Percentiles rank a stretch among this genome's conserved stretches.
Evolutionary conservation across 345 rosid species (phyloP).

Genomic region (Noccaea caerulescens): DNA sequence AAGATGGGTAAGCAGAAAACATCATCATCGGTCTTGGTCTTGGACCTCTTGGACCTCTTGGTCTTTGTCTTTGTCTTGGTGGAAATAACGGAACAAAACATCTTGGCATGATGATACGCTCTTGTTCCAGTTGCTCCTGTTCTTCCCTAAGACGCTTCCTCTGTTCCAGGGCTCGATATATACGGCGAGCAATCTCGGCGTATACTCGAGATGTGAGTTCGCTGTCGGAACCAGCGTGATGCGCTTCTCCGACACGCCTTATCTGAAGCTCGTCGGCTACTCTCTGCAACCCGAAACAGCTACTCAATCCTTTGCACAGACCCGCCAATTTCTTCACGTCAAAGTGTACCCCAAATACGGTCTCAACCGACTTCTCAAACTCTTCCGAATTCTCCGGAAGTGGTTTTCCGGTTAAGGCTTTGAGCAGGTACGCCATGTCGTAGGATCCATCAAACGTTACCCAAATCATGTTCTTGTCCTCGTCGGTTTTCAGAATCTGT

Average conservation of each 20-base stretch:
- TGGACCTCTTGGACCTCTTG: too few relatives aligned
- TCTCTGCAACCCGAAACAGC: constrained; percentile 23
- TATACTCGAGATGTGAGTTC: constrained; percentile 18
- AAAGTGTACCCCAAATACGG: neutral
- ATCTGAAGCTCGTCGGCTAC: neutral
- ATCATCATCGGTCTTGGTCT: neutral
- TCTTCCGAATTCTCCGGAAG: neutral
- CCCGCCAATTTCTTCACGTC: constrained; percentile 23
- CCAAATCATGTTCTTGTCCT: constrained; percentile 5
- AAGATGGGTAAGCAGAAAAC: constrained; percentile 5
- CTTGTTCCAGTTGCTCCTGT: neutral
- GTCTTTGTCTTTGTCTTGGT: neutral
- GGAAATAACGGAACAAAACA: neutral
- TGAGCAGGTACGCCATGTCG: constrained; percentile 18
- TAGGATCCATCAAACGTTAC: constrained; percentile 12
- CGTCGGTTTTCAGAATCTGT: neutral
- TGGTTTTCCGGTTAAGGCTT: neutral
- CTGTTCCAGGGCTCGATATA: neutral
- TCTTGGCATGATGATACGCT: neutral
- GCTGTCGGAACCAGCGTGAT: constrained; percentile 41
- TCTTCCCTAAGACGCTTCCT: neutral
- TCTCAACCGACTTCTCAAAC: neutral
- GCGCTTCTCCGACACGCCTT: constrained; percentile 26
- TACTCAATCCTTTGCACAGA: neutral
- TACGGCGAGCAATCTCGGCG: neutral